Evolutionary conservation across 1,284 basidiomycete genomes (phyloP).

Genomic region (Heterobasidion annosum): DNA sequence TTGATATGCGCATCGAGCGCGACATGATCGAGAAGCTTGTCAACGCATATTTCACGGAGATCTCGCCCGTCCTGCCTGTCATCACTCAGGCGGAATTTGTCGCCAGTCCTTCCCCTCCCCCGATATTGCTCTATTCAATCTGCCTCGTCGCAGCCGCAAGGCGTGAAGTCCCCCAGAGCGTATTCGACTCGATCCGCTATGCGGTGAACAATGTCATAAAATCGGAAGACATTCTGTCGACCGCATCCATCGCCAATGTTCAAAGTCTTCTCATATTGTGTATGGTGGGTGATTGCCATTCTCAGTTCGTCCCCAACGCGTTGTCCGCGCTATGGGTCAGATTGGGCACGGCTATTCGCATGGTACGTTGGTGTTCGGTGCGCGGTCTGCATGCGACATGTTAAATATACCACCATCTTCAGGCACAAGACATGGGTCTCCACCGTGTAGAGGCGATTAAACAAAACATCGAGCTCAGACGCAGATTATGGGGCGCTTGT

Average conservation of each 20-base stretch:
- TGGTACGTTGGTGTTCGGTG: conserved; percentile 45
- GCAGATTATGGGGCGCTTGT: conserved; percentile 86
- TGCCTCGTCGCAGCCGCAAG: conserved; percentile 86
- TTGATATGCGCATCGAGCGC: conserved; percentile 66
- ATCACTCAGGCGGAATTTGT: conserved; percentile 86
- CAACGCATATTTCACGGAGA: conserved; percentile 85
- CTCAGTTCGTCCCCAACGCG: conserved; percentile 68
- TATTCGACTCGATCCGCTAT: conserved; percentile 80
- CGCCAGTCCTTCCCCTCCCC: conserved; percentile 60
- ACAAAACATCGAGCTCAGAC: conserved; percentile 70
- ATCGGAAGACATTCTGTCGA: conserved; percentile 84
- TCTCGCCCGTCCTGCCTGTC: conserved; percentile 82
- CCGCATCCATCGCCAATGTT: conserved; percentile 80
- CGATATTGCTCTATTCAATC: conserved; percentile 85
- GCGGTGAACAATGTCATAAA: conserved; percentile 84
- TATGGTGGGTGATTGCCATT: conserved; percentile 75
- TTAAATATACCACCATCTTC: conserved; percentile 10
- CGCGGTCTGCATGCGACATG: background rate
- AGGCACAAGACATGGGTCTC: conserved; percentile 90
- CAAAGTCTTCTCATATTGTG: conserved; percentile 82
- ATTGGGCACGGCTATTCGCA: conserved; percentile 72
- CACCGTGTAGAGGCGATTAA: conserved; percentile 81
- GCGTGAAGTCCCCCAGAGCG: conserved; percentile 72
- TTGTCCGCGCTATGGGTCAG: conserved; percentile 73
- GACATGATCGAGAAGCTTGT: conserved; percentile 76